Evolutionary conservation across 129 eudicot genomes (phyloP).

Genomic region (Pseudognaphalium luteoalbum): DNA sequence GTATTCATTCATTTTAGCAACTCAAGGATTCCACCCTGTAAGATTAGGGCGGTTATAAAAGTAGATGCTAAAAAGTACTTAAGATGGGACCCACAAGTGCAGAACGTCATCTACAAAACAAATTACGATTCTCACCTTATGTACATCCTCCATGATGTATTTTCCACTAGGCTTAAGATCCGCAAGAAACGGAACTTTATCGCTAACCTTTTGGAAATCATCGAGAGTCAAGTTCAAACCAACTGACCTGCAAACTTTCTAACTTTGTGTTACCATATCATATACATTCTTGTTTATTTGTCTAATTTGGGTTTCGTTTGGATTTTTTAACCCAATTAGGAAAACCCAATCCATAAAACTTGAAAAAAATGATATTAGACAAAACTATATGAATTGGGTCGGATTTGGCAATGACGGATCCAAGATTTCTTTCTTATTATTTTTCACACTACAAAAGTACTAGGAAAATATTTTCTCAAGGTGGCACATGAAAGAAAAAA

Average conservation of each 20-base stretch:
- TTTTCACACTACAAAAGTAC: not conserved
- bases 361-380: not conserved
- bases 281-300: not conserved
- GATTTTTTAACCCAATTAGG: not conserved
- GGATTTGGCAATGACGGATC: not conserved
- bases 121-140: constrained; percentile 51
- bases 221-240: constrained; percentile 76
- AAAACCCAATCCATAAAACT: not conserved
- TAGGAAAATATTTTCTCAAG: not conserved
- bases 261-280: constrained; percentile 23
- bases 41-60: too few species aligned
- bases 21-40: too few species aligned
- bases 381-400: not conserved
- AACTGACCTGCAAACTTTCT: constrained; percentile 66
- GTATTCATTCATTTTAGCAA: too few species aligned
- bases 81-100: too few species aligned
- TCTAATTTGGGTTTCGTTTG: not conserved
- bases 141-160: constrained; percentile 97
- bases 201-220: constrained; percentile 97
- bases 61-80: too few species aligned
- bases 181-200: constrained; percentile 85
- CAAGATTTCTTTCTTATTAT: not conserved
- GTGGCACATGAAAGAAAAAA: not conserved
- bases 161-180: constrained; percentile 99
- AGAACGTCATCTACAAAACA: not conserved